phyloP scores from a whole-genome alignment of 2,329 filamentous ascomycete species.

The Fusarium sp. region DNA sequence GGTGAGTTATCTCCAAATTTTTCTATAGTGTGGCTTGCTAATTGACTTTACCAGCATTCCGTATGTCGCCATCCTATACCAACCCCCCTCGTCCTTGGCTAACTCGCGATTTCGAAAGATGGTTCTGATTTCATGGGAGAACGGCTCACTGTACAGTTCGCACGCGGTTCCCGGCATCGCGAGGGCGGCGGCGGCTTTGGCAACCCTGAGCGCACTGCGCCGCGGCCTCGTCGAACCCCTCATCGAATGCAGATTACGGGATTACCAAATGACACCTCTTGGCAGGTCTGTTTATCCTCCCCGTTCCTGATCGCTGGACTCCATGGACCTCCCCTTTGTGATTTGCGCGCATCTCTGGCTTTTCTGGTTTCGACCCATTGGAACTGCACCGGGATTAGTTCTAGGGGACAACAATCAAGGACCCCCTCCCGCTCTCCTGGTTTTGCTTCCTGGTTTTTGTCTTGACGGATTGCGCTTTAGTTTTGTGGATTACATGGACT shows the following conservation, averaged over 20 bases:
- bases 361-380: constrained; percentile 46
- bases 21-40: constrained; percentile 42
- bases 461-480: constrained; percentile 55
- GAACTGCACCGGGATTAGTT: constrained; percentile 46
- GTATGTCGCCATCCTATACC: constrained; percentile 59
- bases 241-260: constrained; percentile 98
- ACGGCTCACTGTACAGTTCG: constrained; percentile 97
- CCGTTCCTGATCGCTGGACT: constrained; percentile 66
- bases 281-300: constrained; percentile 93
- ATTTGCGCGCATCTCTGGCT: constrained; percentile 49
- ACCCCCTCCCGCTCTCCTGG: constrained; percentile 43
- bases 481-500: constrained; percentile 53
- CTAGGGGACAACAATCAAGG: constrained; percentile 47
- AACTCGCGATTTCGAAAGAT: constrained; percentile 67
- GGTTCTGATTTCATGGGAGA: constrained; percentile 98
- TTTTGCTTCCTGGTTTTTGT: constrained; percentile 50
- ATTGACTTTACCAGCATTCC: constrained; percentile 63
- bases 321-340: constrained; percentile 53
- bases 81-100: constrained; percentile 35
- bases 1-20: constrained; percentile 68
- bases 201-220: constrained; percentile 67
- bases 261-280: constrained; percentile 98
- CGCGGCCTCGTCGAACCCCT: constrained; percentile 90
- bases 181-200: constrained; percentile 61
- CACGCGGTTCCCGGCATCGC: constrained; percentile 79